Evolutionary conservation across 768 basidiomycete genomes (phyloP).

Genomic region (Thelephora aurantiotincta): DNA sequence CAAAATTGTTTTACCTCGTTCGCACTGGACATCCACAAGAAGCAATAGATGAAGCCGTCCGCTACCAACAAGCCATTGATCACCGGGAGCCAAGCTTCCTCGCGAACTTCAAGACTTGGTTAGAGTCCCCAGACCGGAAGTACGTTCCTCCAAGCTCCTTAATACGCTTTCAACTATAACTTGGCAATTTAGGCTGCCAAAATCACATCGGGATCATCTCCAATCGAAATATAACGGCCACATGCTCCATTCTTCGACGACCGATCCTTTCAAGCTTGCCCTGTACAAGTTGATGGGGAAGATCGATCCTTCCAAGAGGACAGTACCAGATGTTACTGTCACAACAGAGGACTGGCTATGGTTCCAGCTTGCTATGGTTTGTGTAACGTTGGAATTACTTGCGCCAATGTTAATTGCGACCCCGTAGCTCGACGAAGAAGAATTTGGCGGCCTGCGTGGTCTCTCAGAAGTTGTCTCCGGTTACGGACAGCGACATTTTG

Average conservation of each 20-base stretch:
- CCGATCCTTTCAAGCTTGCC: slow-evolving; percentile 93
- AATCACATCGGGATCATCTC: slow-evolving; percentile 66
- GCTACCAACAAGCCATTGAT: slow-evolving; percentile 56
- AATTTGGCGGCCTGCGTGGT: slow-evolving; percentile 59
- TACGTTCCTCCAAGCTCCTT: slow-evolving; percentile 17
- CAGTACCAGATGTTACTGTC: slow-evolving; percentile 69
- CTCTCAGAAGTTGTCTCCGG: slow-evolving; percentile 63
- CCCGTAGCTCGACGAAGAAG: slow-evolving; percentile 63
- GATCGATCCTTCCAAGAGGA: slow-evolving; percentile 69
- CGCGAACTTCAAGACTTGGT: slow-evolving; percentile 70
- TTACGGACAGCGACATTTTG: slow-evolving; percentile 76
- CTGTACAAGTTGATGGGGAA: slow-evolving; percentile 93
- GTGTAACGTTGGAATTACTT: slow-evolving; percentile 3
- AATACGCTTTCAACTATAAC: slow-evolving; percentile 2
- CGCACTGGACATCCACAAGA: slow-evolving; percentile 75
- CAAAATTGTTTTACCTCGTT: slow-evolving; percentile 83
- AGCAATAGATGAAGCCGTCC: slow-evolving; percentile 61
- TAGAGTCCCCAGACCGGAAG: slow-evolving; percentile 70
- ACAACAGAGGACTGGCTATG: slow-evolving; percentile 98
- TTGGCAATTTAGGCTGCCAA: slow-evolving; percentile 37
- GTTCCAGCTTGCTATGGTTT: slow-evolving; percentile 85
- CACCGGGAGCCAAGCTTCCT: slow-evolving; percentile 76
- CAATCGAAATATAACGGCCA: slow-evolving; percentile 73
- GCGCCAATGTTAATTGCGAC: slow-evolving; percentile 1
- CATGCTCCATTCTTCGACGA: slow-evolving; percentile 76